These are phyloP conservation scores for Hypoxylon sp. DNA, from an alignment of 2,329 filamentous ascomycete species.

Conservation along the genomic window DNA sequence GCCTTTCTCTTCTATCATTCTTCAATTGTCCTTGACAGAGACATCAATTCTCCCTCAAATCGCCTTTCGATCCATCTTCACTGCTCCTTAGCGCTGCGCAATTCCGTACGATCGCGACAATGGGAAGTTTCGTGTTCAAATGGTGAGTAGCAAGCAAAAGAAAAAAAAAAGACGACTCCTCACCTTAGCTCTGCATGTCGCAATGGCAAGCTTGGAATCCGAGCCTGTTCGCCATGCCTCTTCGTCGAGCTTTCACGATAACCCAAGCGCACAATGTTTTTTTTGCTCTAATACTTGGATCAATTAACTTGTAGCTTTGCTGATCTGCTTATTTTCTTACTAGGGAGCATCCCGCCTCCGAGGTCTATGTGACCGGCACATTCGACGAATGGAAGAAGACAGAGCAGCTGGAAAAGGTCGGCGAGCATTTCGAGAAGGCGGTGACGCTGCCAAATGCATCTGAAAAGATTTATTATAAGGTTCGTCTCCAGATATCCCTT, in stretches of 20 bases:
- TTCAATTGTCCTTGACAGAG: slow-evolving; percentile 11
- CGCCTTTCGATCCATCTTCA: slow-evolving; percentile 12
- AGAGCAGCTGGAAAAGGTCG: slow-evolving; percentile 83
- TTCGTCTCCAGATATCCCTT: slow-evolving; percentile 61
- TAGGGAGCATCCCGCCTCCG: slow-evolving; percentile 86
- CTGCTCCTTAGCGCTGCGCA: slow-evolving; percentile 19
- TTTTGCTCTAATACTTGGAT: not conserved
- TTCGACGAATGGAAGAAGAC: slow-evolving; percentile 96
- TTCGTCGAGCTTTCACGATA: slow-evolving; percentile 14
- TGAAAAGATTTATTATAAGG: slow-evolving; percentile 95
- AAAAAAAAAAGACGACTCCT: slow-evolving; percentile 5
- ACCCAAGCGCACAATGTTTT: slow-evolving; percentile 40
- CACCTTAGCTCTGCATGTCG: slow-evolving; percentile 11
- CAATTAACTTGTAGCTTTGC: slow-evolving; percentile 40
- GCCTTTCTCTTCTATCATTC: slow-evolving; percentile 23
- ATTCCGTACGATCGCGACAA: slow-evolving; percentile 53
- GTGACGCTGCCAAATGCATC: slow-evolving; percentile 77
- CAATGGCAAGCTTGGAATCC: slow-evolving; percentile 18
- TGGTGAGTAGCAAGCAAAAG: slow-evolving; percentile 68
- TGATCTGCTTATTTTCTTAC: slow-evolving; percentile 32
- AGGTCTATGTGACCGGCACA: slow-evolving; percentile 95
- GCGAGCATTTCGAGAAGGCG: slow-evolving; percentile 81
- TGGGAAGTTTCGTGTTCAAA: slow-evolving; percentile 79
- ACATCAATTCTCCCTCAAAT: slow-evolving; percentile 18
- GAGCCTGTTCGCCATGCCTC: slow-evolving; percentile 17